Evolutionary conservation across 1,284 basidiomycete genomes (phyloP).

Genomic region (Earliella scabrosa): DNA sequence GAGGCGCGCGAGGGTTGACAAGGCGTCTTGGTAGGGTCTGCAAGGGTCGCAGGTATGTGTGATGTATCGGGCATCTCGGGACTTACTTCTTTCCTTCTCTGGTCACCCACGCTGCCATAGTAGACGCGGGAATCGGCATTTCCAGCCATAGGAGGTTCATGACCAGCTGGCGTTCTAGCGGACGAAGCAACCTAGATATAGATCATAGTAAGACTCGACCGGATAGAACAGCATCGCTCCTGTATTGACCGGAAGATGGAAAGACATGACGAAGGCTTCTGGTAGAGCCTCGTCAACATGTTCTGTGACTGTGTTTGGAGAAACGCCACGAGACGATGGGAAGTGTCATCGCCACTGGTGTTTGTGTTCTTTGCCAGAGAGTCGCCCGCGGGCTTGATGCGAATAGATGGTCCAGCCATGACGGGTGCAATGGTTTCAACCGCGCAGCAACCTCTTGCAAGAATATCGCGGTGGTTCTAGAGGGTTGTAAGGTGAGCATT

Average conservation of each 20-base stretch:
- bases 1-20: slow-evolving; percentile 69
- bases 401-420: slow-evolving; percentile 22
- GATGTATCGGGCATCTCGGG: slow-evolving; percentile 4
- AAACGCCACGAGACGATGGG: slow-evolving; percentile 79
- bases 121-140: slow-evolving; percentile 66
- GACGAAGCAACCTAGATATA: slow-evolving; percentile 73
- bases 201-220: slow-evolving; percentile 18
- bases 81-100: slow-evolving; percentile 73
- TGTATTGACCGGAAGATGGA: slow-evolving; percentile 84
- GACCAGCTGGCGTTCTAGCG: slow-evolving; percentile 88
- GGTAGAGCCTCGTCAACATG: slow-evolving; percentile 85
- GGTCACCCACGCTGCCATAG: slow-evolving; percentile 86
- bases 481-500: no score
- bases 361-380: slow-evolving; percentile 13
- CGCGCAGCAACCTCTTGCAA: no score
- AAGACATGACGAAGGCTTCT: slow-evolving; percentile 90
- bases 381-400: slow-evolving; percentile 17
- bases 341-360: slow-evolving; percentile 24
- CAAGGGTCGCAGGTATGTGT: slow-evolving; percentile 19
- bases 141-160: slow-evolving; percentile 95
- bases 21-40: slow-evolving; percentile 76
- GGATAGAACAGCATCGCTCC: slow-evolving; percentile 1
- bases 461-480: no score
- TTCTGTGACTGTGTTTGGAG: slow-evolving; percentile 87
- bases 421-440: no score